Evolutionary conservation across 768 basidiomycete species (phyloP), one percentile per base, ranked within the genome.

Genomic region (Favolaschia claudopus): DNA sequence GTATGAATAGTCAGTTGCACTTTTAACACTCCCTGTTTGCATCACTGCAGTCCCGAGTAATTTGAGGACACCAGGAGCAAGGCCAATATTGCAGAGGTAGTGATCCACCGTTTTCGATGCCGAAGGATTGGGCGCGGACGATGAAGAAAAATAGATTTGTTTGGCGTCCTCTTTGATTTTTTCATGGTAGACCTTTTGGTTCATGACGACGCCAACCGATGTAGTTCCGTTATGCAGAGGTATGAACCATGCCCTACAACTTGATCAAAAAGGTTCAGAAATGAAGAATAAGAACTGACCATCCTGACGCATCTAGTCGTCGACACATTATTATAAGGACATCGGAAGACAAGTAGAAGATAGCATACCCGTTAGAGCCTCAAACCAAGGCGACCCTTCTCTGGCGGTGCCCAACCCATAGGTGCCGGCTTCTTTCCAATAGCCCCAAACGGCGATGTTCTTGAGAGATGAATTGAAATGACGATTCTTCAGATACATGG

Each of bases 381-480:
- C 91, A 62, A 89, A 88, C 83, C 85, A 86, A 10, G 87, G 87
- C 1, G 86, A 79, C 9, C 86, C 85, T 69, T 83, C 76, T 36
- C 86, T 77, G 17, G 68, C 44, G 4, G 85, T 82, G 37, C 80
- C 81, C 24, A 58, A 56, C 4, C 82, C 84, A 66, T 88, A 92
- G 32, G 75, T 76, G 15, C 74, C 79, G 1, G 80, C 80, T 19
- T 79, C 78, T 34, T 69, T 77, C 89, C 89, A 93, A 65, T 93
- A 92, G 4, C 85, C 90, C 91, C 91, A 93, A 20, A 88, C 77
- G 4, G 90, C 91, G 15, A 91, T 79, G 65, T 93, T 93, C 67
- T 85, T 87, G 50, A 93, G 68, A 4, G 86, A 85, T 32, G 82
- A 79, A 54, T 90, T 92, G 69, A 84, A 87, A 60, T 80, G 84